A percentile compares a stretch with the other conserved stretches of the same genome.
phyloP scores from a whole-genome alignment of 805 yeast species.

The Nakazawaea ernobii region DNA sequence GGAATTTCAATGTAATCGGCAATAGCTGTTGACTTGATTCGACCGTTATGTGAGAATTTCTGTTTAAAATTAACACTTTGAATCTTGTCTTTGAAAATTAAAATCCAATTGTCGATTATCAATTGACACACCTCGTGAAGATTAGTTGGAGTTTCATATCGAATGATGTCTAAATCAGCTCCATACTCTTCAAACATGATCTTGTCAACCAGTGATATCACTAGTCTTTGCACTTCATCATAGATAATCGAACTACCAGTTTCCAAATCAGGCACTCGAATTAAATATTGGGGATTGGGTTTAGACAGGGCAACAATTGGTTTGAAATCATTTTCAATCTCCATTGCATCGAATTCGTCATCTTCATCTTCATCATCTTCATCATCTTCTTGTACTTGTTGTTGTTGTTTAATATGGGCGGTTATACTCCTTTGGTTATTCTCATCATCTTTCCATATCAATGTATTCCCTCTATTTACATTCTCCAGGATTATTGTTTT shows the following conservation, averaged over 20 bases:
- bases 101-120: slow-evolving; percentile 43
- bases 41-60: slow-evolving; percentile 12
- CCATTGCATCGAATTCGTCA: slow-evolving; percentile 13
- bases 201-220: slow-evolving; percentile 40
- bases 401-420: not conserved
- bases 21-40: slow-evolving; percentile 21
- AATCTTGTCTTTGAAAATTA: slow-evolving; percentile 54
- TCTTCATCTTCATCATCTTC: not conserved
- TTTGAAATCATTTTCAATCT: slow-evolving; percentile 9
- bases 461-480: not conserved
- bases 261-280: slow-evolving; percentile 12
- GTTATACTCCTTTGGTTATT: too few relatives aligned
- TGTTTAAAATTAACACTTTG: slow-evolving; percentile 9
- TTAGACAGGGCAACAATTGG: too few relatives aligned
- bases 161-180: slow-evolving; percentile 47
- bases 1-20: slow-evolving; percentile 25
- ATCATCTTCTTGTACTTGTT: not conserved
- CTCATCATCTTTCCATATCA: too few relatives aligned
- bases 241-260: slow-evolving; percentile 24
- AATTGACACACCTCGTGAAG: slow-evolving; percentile 37
- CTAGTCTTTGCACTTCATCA: slow-evolving; percentile 34
- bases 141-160: slow-evolving; percentile 31
- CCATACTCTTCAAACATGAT: slow-evolving; percentile 53
- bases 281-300: not conserved
- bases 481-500: slow-evolving; percentile 31